Evolutionary conservation across 352 stramenopile species (phyloP), one percentile per base, ranked within the genome.

Genomic region (Phytophthora megakarya): DNA sequence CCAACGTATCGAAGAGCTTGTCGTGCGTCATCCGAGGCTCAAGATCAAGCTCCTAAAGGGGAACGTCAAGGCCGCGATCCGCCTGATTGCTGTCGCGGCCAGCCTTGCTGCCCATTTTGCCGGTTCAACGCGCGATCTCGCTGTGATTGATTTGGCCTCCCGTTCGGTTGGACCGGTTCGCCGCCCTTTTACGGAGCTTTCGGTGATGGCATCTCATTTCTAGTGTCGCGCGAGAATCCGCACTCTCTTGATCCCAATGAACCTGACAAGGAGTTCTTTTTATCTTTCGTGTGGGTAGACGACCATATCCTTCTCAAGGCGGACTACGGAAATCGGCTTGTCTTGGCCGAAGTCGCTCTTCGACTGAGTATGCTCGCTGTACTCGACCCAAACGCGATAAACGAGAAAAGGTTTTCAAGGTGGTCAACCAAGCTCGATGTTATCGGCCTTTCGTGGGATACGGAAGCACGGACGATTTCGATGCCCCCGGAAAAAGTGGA

Each of bases 231-330:
- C 7, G 54, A 62, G 30, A 62, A 33, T 8, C 54, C 43, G n/a
- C 19, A 25, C 3, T 48, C 54, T 6, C 22, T 62, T 1, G 54
- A 62, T 12, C 54, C 22, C 6, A 26, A 18, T 11, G 43, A 54
- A 4, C 2, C 0, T 1, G 43, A 54, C n/a, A 21, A 18, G 1
- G 43, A 67, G 1, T 26, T 53, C 1, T 72, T 72, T 42, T 75
- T 68, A 30, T 51, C 45, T 0, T 75, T 59, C 23, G 65, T 72
- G 12, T 78, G 70, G 70, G 65, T 75, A 0, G 70, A 75, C 30
- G 65, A 75, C 28, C 70, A 75, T n/a, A 53, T 75, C 21, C 19
- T 75, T 3, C 37, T 78, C 4, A 61, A 70, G 19, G 9, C 37
- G 12, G 51, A 67, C 3, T 1, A 18, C 3, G 40, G 33, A 15